Evolutionary conservation across 352 stramenopile genomes (phyloP).

Genomic region (Phytophthora quininea): DNA sequence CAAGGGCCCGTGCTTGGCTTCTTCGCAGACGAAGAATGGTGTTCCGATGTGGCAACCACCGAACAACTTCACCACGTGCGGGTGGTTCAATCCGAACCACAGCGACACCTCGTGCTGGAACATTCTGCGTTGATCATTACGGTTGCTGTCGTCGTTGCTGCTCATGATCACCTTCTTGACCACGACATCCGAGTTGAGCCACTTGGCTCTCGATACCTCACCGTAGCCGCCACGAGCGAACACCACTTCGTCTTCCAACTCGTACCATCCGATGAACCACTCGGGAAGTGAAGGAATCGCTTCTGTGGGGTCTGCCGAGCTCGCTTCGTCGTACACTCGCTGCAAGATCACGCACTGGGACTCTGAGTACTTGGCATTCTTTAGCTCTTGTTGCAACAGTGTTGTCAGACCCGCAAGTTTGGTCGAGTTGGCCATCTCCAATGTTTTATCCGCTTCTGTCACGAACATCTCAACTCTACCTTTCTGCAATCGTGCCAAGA

Average conservation of each 20-base stretch:
- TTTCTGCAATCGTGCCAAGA: neutral
- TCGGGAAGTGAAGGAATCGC: neutral
- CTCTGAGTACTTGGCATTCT: neutral
- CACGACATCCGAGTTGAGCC: slow-evolving; percentile 17
- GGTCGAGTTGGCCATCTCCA: neutral
- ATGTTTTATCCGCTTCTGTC: slow-evolving; percentile 1
- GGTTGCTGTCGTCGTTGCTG: neutral
- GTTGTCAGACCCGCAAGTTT: neutral
- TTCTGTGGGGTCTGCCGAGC: neutral
- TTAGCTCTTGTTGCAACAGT: neutral
- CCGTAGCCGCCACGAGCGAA: slow-evolving; percentile 1
- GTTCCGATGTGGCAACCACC: neutral
- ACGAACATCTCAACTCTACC: slow-evolving; percentile 1
- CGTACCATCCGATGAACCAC: slow-evolving; percentile 10
- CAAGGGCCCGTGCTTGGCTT: neutral
- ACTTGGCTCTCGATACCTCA: slow-evolving; percentile 11
- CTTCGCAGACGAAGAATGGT: neutral
- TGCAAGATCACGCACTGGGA: neutral
- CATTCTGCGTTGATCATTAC: neutral
- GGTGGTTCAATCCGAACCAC: slow-evolving; percentile 25
- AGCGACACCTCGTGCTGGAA: slow-evolving; percentile 25
- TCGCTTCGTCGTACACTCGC: neutral
- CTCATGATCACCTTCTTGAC: slow-evolving; percentile 6
- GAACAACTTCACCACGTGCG: neutral
- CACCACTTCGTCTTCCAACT: slow-evolving; percentile 4